Evolutionary conservation across 352 stramenopile species (phyloP).

Genomic region (Globisporangium ultimum): DNA sequence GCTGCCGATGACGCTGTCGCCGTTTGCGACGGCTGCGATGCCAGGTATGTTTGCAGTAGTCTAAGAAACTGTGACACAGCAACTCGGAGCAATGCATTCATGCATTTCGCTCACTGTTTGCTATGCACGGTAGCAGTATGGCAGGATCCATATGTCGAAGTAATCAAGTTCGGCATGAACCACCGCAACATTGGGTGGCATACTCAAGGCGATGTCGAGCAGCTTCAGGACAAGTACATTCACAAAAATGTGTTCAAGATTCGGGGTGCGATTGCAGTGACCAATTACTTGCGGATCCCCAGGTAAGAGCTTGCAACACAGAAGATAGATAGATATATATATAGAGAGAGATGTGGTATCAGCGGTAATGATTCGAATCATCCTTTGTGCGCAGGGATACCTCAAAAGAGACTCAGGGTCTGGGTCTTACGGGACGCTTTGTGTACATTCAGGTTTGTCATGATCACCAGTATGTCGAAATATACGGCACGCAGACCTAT

Average conservation of each 20-base stretch:
- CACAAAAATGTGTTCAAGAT: slow-evolving; percentile 82
- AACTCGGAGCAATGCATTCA: too few species aligned
- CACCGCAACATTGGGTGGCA: slow-evolving; percentile 52
- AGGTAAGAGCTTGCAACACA: slow-evolving; percentile 17
- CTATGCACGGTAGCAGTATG: slow-evolving; percentile 38
- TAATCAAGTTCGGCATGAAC: slow-evolving; percentile 74
- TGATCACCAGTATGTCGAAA: neutral
- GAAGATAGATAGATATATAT: too few species aligned
- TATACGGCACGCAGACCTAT: too few species aligned
- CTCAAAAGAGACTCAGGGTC: slow-evolving; percentile 42
- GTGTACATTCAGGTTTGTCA: slow-evolving; percentile 62
- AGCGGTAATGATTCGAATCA: neutral
- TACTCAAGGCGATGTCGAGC: slow-evolving; percentile 63
- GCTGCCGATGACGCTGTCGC: slow-evolving; percentile 17
- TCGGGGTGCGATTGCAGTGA: slow-evolving; percentile 61
- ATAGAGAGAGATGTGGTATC: neutral
- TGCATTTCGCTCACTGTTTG: too few species aligned
- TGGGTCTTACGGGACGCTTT: slow-evolving; percentile 66
- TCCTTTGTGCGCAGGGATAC: slow-evolving; percentile 25
- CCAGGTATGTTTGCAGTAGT: slow-evolving; percentile 20
- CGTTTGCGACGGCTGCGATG: slow-evolving; percentile 19
- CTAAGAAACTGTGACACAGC: neutral
- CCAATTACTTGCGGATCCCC: slow-evolving; percentile 73
- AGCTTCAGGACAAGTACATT: slow-evolving; percentile 57
- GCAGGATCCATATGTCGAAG: slow-evolving; percentile 86